Evolutionary conservation across 768 basidiomycete species (phyloP).

Genomic region (Pleurotus platypus): DNA sequence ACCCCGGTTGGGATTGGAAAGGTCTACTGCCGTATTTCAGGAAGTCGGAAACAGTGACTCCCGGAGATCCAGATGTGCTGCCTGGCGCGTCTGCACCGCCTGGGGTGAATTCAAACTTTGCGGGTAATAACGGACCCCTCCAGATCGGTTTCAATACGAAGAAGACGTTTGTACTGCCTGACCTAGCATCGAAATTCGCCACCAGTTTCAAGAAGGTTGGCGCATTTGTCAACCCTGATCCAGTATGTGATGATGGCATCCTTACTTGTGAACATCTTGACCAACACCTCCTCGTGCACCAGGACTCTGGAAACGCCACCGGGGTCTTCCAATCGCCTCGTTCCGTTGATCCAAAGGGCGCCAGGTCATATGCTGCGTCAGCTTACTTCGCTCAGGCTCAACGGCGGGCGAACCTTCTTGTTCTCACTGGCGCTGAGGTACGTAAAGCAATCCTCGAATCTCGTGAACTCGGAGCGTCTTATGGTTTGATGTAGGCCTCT

Average conservation of each 20-base stretch:
- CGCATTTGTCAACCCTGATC: neutral
- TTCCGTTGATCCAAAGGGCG: slow-evolving; percentile 21
- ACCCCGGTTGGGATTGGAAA: slow-evolving; percentile 10
- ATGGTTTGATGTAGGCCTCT: neutral
- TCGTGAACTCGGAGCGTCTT: slow-evolving; percentile 8
- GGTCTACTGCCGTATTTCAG: slow-evolving; percentile 6
- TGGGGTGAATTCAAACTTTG: too few species aligned
- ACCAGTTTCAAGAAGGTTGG: neutral
- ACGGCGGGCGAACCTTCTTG: slow-evolving; percentile 21
- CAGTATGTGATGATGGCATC: neutral
- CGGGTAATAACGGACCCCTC: too few species aligned
- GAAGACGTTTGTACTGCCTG: too few species aligned
- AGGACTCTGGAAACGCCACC: slow-evolving; percentile 4
- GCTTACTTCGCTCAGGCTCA: slow-evolving; percentile 23
- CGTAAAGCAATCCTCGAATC: slow-evolving; percentile 20
- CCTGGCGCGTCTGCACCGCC: too few species aligned
- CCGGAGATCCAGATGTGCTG: neutral
- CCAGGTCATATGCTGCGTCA: slow-evolving; percentile 21
- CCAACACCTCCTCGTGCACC: neutral
- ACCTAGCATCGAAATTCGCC: too few species aligned
- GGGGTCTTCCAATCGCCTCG: slow-evolving; percentile 1
- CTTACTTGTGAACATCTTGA: neutral
- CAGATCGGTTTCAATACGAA: too few species aligned
- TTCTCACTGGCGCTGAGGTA: slow-evolving; percentile 22
- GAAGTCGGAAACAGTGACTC: slow-evolving; percentile 5